These are phyloP conservation scores for Lipomyces oligophaga DNA, from an alignment of 805 yeast genomes.

Conservation along the genomic window DNA sequence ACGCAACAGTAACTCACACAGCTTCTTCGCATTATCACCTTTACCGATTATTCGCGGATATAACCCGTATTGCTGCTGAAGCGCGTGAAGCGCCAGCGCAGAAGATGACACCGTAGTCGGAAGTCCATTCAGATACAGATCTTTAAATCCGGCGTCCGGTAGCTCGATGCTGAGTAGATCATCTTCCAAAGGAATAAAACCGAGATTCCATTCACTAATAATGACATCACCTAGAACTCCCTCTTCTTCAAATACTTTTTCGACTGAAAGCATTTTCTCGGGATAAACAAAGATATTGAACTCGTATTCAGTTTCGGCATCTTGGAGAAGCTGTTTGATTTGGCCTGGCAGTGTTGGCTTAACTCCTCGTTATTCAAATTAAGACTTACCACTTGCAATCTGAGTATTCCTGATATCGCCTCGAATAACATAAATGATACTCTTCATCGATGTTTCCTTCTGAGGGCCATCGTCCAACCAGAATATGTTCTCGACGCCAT, in stretches of 20 bases:
- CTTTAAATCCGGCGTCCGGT: constrained; percentile 40
- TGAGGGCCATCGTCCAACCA: constrained; percentile 42
- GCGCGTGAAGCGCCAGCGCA: constrained; percentile 48
- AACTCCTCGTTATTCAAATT: too few species aligned
- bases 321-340: constrained; percentile 27
- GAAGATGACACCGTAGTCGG: constrained; percentile 43
- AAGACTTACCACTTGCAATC: constrained; percentile 15
- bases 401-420: constrained; percentile 29
- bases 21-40: constrained; percentile 53
- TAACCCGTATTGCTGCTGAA: constrained; percentile 43
- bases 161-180: constrained; percentile 46
- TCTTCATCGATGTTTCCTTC: constrained; percentile 19
- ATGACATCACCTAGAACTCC: constrained; percentile 44
- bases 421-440: constrained; percentile 33
- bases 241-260: constrained; percentile 36
- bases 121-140: constrained; percentile 38
- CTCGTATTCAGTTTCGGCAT: constrained; percentile 25
- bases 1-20: constrained; percentile 43
- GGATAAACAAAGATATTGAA: constrained; percentile 34
- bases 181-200: constrained; percentile 43
- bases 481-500: constrained; percentile 48
- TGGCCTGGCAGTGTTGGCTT: constrained; percentile 16
- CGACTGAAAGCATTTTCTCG: constrained; percentile 30
- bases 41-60: constrained; percentile 56
- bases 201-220: constrained; percentile 43